phyloP scores from a whole-genome alignment of 2,329 filamentous ascomycete species.

The Chaetomium sp. region DNA sequence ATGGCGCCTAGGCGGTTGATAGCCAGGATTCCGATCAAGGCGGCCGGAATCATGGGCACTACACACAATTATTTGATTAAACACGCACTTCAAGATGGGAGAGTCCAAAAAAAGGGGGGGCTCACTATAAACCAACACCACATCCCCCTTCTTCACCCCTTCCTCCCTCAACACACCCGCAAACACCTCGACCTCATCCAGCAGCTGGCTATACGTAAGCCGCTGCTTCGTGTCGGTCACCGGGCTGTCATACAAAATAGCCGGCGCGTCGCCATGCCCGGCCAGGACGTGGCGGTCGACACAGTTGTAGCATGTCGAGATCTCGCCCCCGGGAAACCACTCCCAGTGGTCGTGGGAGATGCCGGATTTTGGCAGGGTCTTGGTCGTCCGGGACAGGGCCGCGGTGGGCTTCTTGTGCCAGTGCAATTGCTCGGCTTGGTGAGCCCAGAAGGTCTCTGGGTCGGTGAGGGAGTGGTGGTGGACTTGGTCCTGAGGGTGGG shows the following conservation, averaged over 20 bases:
- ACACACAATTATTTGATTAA: neutral
- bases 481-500: slow-evolving; percentile 45
- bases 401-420: slow-evolving; percentile 73
- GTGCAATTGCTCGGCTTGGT: slow-evolving; percentile 65
- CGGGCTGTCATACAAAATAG: slow-evolving; percentile 83
- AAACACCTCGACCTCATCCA: slow-evolving; percentile 73
- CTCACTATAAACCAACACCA: slow-evolving; percentile 83
- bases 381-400: slow-evolving; percentile 54
- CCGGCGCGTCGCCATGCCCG: slow-evolving; percentile 66
- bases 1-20: slow-evolving; percentile 76
- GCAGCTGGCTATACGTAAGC: slow-evolving; percentile 67
- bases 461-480: slow-evolving; percentile 55
- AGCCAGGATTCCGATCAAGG: slow-evolving; percentile 79
- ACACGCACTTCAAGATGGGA: neutral
- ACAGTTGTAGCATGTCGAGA: slow-evolving; percentile 89
- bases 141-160: slow-evolving; percentile 75
- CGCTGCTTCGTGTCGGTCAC: slow-evolving; percentile 67
- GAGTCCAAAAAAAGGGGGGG: slow-evolving; percentile 9
- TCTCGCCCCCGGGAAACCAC: slow-evolving; percentile 85
- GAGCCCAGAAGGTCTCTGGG: slow-evolving; percentile 67
- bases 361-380: slow-evolving; percentile 52
- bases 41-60: slow-evolving; percentile 95
- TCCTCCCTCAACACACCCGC: slow-evolving; percentile 77
- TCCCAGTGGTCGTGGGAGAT: slow-evolving; percentile 70
- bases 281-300: slow-evolving; percentile 79